Percentiles rank a stretch among this genome's conserved stretches.
Conservation (phyloP, 2,329 filamentous ascomycete species). For the Calonectria multiphialidica region DNA sequence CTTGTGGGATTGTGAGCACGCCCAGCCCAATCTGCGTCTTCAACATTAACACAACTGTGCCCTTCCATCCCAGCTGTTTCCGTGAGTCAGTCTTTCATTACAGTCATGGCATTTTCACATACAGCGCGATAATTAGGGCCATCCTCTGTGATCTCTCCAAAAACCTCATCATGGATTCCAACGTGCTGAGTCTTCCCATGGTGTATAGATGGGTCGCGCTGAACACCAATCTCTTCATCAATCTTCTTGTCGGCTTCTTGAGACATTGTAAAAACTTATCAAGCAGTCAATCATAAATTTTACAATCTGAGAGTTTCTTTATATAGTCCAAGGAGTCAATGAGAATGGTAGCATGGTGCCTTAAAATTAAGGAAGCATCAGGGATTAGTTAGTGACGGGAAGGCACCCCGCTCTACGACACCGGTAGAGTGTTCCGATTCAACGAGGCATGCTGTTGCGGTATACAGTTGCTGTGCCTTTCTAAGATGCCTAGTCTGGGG, state of each 20-base stretch:
- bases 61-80: slow-evolving; percentile 48
- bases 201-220: background rate
- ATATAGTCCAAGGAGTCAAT: no score
- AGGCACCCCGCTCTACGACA: no score
- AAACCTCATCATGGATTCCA: background rate
- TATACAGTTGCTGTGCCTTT: no score
- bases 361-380: no score
- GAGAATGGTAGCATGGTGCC: no score
- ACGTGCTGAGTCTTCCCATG: background rate
- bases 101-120: background rate
- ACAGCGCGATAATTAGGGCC: slow-evolving; percentile 14
- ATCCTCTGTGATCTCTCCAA: background rate
- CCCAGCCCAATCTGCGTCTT: slow-evolving; percentile 58
- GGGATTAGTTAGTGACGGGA: no score
- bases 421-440: background rate
- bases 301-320: no score
- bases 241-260: background rate
- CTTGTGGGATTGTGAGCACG: slow-evolving; percentile 59
- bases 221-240: background rate
- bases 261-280: background rate
- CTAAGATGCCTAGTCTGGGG: no score
- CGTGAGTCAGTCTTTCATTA: background rate
- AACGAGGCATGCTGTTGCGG: no score
- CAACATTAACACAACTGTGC: slow-evolving; percentile 56
- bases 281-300: background rate